Evolutionary conservation across 768 basidiomycete genomes (phyloP).

Genomic region (Mycena capillaripes): DNA sequence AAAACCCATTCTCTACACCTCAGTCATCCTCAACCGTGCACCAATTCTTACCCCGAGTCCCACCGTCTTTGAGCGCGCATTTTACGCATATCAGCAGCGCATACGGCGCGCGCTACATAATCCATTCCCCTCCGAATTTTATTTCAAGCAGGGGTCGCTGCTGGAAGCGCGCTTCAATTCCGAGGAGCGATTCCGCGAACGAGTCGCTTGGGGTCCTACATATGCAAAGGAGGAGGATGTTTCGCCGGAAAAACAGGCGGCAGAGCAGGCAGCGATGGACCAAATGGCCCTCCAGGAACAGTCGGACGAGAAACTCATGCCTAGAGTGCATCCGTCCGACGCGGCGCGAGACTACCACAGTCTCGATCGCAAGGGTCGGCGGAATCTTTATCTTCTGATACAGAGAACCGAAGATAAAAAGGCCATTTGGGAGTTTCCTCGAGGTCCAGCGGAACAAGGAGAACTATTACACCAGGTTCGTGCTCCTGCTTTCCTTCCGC

Average conservation of each 20-base stretch:
- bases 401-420: conserved; percentile 63
- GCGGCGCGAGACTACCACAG: conserved; percentile 72
- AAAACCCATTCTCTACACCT: conserved; percentile 64
- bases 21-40: conserved; percentile 84
- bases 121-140: conserved; percentile 91
- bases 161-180: conserved; percentile 85
- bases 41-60: conserved; percentile 82
- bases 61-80: conserved; percentile 82
- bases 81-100: conserved; percentile 86
- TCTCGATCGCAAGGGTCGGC: conserved; percentile 84
- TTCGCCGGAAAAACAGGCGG: conserved; percentile 60
- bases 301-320: conserved; percentile 73
- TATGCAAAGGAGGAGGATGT: conserved; percentile 65
- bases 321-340: conserved; percentile 76
- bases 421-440: conserved; percentile 86
- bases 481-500: not conserved
- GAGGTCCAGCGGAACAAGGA: conserved; percentile 69
- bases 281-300: conserved; percentile 71
- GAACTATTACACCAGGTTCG: conserved; percentile 86
- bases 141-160: conserved; percentile 93
- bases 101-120: conserved; percentile 89
- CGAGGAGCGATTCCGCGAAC: conserved; percentile 82
- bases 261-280: conserved; percentile 71
- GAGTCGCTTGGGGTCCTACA: conserved; percentile 77
- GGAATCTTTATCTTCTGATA: conserved; percentile 92